phyloP scores from a whole-genome alignment of 1,284 basidiomycete genomes.

The Trametes versicolor region DNA sequence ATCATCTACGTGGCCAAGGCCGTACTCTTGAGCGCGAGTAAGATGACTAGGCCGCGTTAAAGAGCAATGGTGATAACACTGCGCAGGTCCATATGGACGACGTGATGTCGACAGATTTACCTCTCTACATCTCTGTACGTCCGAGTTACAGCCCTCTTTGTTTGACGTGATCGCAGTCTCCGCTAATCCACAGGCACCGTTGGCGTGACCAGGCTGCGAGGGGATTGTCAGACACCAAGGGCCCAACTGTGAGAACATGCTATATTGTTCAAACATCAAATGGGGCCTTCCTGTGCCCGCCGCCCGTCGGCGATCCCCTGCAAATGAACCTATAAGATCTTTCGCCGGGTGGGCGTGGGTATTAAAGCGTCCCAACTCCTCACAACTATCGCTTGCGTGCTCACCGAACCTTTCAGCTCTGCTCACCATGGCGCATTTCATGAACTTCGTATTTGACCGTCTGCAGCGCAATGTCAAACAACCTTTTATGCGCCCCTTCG shows the following conservation, averaged over 20 bases:
- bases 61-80: neutral
- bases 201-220: neutral
- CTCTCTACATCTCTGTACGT: neutral
- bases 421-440: conserved; percentile 23
- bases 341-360: neutral
- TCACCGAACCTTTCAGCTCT: neutral
- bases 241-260: neutral
- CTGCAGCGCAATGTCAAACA: conserved; percentile 1
- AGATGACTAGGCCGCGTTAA: neutral
- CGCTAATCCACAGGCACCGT: neutral
- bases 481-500: conserved; percentile 23
- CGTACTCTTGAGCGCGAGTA: neutral
- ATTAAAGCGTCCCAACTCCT: neutral
- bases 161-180: conserved; percentile 7
- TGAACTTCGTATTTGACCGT: conserved; percentile 17
- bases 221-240: neutral
- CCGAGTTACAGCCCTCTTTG: neutral
- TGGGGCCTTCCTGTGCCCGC: neutral
- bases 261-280: neutral
- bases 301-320: neutral
- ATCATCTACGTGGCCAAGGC: neutral
- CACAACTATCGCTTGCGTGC: neutral
- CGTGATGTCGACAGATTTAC: neutral
- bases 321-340: neutral
- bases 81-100: neutral